Percentiles rank a stretch among this genome's conserved stretches.
phyloP scores from a whole-genome alignment of 805 yeast genomes.

The Saccharomycopsis oosterbeekiorum region DNA sequence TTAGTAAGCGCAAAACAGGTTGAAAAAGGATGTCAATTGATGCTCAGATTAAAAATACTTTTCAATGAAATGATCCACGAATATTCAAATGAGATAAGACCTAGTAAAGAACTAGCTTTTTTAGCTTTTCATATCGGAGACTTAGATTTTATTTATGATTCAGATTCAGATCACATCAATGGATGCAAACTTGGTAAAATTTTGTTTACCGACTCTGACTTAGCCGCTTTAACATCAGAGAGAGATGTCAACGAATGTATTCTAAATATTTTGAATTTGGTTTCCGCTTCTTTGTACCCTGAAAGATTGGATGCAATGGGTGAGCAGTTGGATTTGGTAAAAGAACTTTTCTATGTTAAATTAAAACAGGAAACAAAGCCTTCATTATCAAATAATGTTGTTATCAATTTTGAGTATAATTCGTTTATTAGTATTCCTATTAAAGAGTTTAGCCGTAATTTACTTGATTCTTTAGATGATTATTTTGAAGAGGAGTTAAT shows the following conservation, averaged over 20 bases:
- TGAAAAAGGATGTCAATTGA: conserved; percentile 72
- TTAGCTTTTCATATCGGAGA: conserved; percentile 45
- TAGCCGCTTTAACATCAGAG: conserved; percentile 44
- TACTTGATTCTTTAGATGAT: conserved; percentile 74
- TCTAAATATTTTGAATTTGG: conserved; percentile 82
- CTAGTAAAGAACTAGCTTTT: conserved; percentile 76
- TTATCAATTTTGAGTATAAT: conserved; percentile 39
- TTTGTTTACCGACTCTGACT: not conserved
- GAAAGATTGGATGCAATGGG: conserved; percentile 45
- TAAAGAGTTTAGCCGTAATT: conserved; percentile 15
- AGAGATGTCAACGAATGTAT: conserved; percentile 92
- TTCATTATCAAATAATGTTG: conserved; percentile 28
- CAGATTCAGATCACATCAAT: not conserved
- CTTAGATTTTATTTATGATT: not conserved
- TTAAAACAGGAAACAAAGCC: conserved; percentile 47
- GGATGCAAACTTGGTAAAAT: not conserved
- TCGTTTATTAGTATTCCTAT: conserved; percentile 72
- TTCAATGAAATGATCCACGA: conserved; percentile 64
- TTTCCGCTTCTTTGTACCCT: conserved; percentile 81
- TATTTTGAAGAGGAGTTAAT: conserved; percentile 68
- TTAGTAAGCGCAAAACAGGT: conserved; percentile 70
- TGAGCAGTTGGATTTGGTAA: conserved; percentile 78
- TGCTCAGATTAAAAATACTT: conserved; percentile 58
- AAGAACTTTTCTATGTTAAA: conserved; percentile 74
- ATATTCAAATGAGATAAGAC: conserved; percentile 56